Percentiles rank a stretch among this genome's conserved stretches.
Evolutionary conservation across 176 grass and related monocot genomes (phyloP).

Genomic region (Ensete glaucum): DNA sequence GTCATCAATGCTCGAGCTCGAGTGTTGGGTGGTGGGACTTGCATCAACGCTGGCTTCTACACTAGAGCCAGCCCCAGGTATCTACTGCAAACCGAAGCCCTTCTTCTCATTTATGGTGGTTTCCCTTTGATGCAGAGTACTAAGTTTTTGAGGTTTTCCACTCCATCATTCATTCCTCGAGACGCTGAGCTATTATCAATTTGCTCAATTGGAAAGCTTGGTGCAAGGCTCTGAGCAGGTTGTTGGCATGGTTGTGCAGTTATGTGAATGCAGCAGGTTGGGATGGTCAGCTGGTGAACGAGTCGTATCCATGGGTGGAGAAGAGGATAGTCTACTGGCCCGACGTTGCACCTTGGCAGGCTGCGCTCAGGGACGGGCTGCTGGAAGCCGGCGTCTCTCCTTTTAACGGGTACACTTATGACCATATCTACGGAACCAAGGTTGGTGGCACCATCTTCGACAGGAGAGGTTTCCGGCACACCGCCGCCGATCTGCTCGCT

Average conservation of each 20-base stretch:
- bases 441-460: slow-evolving; percentile 83
- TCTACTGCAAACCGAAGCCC: background rate
- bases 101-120: background rate
- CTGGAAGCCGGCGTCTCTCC: slow-evolving; percentile 71
- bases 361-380: slow-evolving; percentile 53
- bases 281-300: slow-evolving; percentile 58
- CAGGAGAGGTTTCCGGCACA: slow-evolving; percentile 59
- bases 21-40: slow-evolving; percentile 68
- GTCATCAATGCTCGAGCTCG: slow-evolving; percentile 79
- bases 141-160: no score
- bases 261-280: slow-evolving; percentile 54
- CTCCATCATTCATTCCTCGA: no score
- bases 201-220: no score
- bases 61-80: slow-evolving; percentile 67
- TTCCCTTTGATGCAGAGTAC: background rate
- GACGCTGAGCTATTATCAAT: no score
- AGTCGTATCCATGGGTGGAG: slow-evolving; percentile 79
- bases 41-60: slow-evolving; percentile 90
- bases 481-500: slow-evolving; percentile 67
- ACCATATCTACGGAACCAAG: slow-evolving; percentile 74
- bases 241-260: slow-evolving; percentile 26
- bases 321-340: slow-evolving; percentile 72
- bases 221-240: no score
- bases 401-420: slow-evolving; percentile 77
- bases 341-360: slow-evolving; percentile 63